Percentiles rank a stretch among this genome's conserved stretches.
Evolutionary conservation across 2,329 filamentous ascomycete genomes (phyloP).

Genomic region (Trichoderma sp.): DNA sequence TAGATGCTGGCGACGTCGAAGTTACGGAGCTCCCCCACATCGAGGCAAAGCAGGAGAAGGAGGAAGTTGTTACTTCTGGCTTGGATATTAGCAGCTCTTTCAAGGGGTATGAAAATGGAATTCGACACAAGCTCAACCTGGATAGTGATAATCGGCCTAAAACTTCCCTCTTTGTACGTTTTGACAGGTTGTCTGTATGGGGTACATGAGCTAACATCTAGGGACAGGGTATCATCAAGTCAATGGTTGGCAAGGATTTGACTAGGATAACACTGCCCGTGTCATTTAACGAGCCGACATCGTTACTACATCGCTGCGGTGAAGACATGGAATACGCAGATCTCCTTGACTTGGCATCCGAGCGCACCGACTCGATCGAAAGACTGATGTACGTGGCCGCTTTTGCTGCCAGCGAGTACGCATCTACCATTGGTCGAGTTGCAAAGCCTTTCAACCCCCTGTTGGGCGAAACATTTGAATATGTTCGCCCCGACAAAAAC

Average conservation of each 20-base stretch:
- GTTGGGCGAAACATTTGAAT: constrained; percentile 95
- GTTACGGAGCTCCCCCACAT: constrained; percentile 67
- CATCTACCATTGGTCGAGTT: constrained; percentile 92
- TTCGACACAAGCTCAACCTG: constrained; percentile 78
- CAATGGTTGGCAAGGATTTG: constrained; percentile 99
- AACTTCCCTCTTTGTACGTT: constrained; percentile 88
- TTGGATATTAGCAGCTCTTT: constrained; percentile 76
- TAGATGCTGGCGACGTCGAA: constrained; percentile 89
- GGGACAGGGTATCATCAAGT: constrained; percentile 85
- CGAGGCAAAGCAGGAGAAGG: constrained; percentile 46
- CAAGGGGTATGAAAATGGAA: constrained; percentile 86
- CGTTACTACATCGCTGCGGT: constrained; percentile 87
- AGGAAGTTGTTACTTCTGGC: constrained; percentile 45
- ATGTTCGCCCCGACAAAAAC: constrained; percentile 91
- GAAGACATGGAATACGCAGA: constrained; percentile 99
- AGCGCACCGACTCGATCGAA: constrained; percentile 83
- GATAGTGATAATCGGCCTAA: constrained; percentile 91
- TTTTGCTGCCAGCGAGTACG: constrained; percentile 95
- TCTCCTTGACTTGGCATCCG: constrained; percentile 83
- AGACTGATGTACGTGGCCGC: constrained; percentile 92
- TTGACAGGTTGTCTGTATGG: neutral
- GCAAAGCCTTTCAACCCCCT: constrained; percentile 98
- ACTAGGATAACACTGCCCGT: constrained; percentile 99
- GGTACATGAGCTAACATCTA: constrained; percentile 28
- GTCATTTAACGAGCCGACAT: constrained; percentile 98